Conservation (phyloP, 139 green algal species). For the Gonium pectorale region DNA sequence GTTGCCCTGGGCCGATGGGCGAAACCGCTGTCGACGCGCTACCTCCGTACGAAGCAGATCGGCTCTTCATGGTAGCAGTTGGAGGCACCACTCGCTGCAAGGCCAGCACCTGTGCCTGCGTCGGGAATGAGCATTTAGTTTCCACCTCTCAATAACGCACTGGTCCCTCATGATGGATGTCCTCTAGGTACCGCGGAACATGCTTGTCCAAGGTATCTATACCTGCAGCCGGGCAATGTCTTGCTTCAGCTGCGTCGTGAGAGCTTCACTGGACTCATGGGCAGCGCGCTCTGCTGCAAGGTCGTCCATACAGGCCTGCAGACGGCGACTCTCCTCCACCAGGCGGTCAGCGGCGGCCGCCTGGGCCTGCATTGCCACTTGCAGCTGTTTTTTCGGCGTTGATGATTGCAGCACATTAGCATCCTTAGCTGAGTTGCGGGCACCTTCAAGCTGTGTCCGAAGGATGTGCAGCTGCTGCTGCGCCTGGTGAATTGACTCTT, state of each 20-base stretch:
- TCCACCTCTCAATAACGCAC: too few relatives aligned
- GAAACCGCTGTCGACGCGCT: too few relatives aligned
- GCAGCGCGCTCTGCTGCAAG: not conserved
- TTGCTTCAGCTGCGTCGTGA: not conserved
- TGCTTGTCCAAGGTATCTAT: too few relatives aligned
- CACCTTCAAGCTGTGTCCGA: not conserved
- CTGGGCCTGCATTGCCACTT: not conserved
- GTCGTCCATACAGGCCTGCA: slow-evolving; percentile 28
- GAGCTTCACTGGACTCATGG: not conserved
- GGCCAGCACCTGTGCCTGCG: too few relatives aligned
- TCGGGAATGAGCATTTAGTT: too few relatives aligned
- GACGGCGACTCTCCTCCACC: slow-evolving; percentile 3
- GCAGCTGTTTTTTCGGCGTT: not conserved
- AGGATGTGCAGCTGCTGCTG: slow-evolving; percentile 14
- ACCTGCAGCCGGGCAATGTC: slow-evolving; percentile 32
- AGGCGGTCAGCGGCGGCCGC: not conserved
- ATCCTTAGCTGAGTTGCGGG: too few relatives aligned
- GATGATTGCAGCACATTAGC: not conserved
- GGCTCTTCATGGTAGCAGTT: too few relatives aligned
- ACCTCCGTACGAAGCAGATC: too few relatives aligned
- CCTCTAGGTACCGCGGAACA: too few relatives aligned
- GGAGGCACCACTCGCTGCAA: too few relatives aligned
- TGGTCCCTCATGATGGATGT: too few relatives aligned
- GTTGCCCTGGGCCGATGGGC: too few relatives aligned
- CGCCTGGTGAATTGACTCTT: not conserved